Conservation (phyloP, 139 green algal genomes). For the Coelastrella sp. region DNA sequence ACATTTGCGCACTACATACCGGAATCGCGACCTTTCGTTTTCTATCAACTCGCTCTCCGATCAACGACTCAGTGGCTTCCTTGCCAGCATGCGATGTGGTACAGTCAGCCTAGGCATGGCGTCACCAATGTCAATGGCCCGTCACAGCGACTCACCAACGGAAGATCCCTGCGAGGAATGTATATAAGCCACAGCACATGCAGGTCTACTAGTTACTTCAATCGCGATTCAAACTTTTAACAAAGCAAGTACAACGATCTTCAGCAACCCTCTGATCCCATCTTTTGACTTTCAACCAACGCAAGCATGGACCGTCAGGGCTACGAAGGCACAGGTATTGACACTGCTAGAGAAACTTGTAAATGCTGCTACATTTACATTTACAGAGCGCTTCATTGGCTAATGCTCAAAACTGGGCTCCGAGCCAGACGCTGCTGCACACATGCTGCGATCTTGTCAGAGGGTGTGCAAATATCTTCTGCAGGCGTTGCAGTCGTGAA, state of each 20-base stretch:
- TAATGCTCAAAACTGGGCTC: too few relatives aligned
- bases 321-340: not conserved
- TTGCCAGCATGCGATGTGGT: not conserved
- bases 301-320: conserved; percentile 14
- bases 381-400: not conserved
- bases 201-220: too few relatives aligned
- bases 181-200: not conserved
- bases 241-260: not conserved
- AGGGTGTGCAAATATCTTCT: too few relatives aligned
- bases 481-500: too few relatives aligned
- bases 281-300: not conserved
- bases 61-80: too few relatives aligned
- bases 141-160: not conserved
- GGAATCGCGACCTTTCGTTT: too few relatives aligned
- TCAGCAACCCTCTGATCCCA: not conserved
- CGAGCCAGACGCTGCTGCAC: too few relatives aligned
- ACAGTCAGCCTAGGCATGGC: not conserved
- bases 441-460: too few relatives aligned
- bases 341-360: not conserved
- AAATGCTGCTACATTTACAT: not conserved
- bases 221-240: too few relatives aligned
- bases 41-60: too few relatives aligned
- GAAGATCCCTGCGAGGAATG: not conserved
- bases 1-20: too few relatives aligned
- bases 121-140: not conserved